Percentiles rank a stretch among this genome's conserved stretches.
phyloP scores from a whole-genome alignment of 257 asterid species.

The Rauvolfia tetraphylla region DNA sequence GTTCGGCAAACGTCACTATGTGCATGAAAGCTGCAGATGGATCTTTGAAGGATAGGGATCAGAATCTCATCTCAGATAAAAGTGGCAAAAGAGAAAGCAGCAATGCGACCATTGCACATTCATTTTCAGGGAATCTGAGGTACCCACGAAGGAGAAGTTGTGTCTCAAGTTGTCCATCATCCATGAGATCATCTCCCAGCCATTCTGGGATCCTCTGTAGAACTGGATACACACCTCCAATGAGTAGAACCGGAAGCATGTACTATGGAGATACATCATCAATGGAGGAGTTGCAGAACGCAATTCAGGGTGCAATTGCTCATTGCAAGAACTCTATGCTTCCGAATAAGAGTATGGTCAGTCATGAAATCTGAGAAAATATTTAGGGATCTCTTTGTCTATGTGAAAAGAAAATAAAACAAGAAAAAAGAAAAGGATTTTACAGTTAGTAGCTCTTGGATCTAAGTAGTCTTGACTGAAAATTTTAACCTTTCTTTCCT shows the following conservation, averaged over 20 bases:
- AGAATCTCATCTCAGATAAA: not conserved
- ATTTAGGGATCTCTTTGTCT: not conserved
- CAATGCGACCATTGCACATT: slow-evolving; percentile 26
- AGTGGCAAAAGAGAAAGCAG: not conserved
- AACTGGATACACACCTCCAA: slow-evolving; percentile 28
- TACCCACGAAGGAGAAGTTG: slow-evolving; percentile 51
- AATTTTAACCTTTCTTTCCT: slow-evolving; percentile 14
- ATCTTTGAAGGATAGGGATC: not conserved
- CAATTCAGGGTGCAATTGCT: slow-evolving; percentile 86
- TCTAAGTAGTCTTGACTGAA: slow-evolving; percentile 26
- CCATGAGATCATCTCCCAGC: slow-evolving; percentile 77
- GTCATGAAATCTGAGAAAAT: slow-evolving; percentile 33
- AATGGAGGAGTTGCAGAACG: slow-evolving; percentile 85
- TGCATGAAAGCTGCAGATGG: not conserved
- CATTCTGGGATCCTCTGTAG: slow-evolving; percentile 48
- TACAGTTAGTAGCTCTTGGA: slow-evolving; percentile 18
- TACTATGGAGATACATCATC: slow-evolving; percentile 45
- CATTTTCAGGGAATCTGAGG: slow-evolving; percentile 68
- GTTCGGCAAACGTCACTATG: not conserved
- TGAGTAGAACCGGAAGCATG: slow-evolving; percentile 25
- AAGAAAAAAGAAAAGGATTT: not conserved
- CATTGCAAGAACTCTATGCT: slow-evolving; percentile 84
- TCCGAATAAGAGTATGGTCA: slow-evolving; percentile 34
- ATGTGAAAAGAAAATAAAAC: not conserved
- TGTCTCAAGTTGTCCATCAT: slow-evolving; percentile 79